These are phyloP conservation scores for Inga oerstediana DNA, from an alignment of 306 rosid species.

Conservation along the genomic window DNA sequence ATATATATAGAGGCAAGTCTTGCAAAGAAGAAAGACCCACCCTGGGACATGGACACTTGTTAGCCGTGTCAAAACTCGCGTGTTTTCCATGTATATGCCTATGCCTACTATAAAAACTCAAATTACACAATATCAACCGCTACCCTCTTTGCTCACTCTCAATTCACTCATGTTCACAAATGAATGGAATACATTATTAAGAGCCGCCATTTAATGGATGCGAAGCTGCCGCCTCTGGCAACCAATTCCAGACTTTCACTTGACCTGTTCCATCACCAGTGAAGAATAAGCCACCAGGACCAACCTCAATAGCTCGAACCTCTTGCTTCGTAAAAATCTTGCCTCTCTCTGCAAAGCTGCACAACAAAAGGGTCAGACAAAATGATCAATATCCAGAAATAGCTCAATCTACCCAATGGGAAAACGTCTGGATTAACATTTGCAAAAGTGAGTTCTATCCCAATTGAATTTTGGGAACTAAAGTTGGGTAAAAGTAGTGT, in stretches of 20 bases:
- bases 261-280: conserved; percentile 93
- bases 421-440: neutral
- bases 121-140: conserved; percentile 1
- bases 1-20: neutral
- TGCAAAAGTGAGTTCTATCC: too few relatives aligned
- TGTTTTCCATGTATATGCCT: conserved; percentile 27
- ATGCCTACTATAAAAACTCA: conserved; percentile 35
- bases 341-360: conserved; percentile 91
- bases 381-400: neutral
- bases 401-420: conserved; percentile 14
- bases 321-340: conserved; percentile 76
- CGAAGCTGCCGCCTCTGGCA: conserved; percentile 44
- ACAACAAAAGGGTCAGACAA: conserved; percentile 19
- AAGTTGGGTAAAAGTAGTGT: too few relatives aligned
- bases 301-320: conserved; percentile 74
- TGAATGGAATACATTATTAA: neutral
- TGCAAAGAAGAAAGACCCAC: neutral
- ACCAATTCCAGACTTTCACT: conserved; percentile 91
- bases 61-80: conserved; percentile 27
- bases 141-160: conserved; percentile 11
- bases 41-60: neutral
- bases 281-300: conserved; percentile 87
- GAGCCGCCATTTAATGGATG: conserved; percentile 33
- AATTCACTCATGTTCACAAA: conserved; percentile 32
- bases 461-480: too few relatives aligned